Evolutionary conservation across 768 basidiomycete species (phyloP).

Genomic region (Podaxis mareebaensis): DNA sequence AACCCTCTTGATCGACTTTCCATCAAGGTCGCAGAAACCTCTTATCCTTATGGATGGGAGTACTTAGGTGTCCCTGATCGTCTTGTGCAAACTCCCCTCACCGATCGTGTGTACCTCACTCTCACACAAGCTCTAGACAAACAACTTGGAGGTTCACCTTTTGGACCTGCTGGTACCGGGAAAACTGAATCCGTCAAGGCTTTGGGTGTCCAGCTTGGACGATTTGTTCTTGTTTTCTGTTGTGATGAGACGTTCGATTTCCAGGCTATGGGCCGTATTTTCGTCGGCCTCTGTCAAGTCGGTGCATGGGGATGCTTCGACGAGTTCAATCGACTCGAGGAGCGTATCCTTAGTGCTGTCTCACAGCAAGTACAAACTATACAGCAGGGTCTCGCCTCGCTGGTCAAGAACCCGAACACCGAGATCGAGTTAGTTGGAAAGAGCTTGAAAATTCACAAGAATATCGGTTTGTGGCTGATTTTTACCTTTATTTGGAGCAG

Average conservation of each 20-base stretch:
- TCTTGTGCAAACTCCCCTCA: slow-evolving; percentile 96
- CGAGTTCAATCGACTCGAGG: slow-evolving; percentile 97
- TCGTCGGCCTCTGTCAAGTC: slow-evolving; percentile 97
- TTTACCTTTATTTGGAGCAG: neutral
- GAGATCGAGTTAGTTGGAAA: slow-evolving; percentile 98
- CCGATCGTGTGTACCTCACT: slow-evolving; percentile 95
- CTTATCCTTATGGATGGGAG: slow-evolving; percentile 98
- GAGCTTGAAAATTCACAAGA: slow-evolving; percentile 87
- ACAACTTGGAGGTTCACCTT: slow-evolving; percentile 95
- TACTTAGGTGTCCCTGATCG: slow-evolving; percentile 97
- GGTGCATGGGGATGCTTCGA: slow-evolving; percentile 99
- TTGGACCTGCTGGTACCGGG: slow-evolving; percentile 97
- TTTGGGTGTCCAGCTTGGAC: slow-evolving; percentile 93
- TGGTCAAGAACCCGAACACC: slow-evolving; percentile 79
- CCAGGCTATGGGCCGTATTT: slow-evolving; percentile 99
- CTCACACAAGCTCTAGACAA: slow-evolving; percentile 93
- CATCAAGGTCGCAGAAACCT: slow-evolving; percentile 86
- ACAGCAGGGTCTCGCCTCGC: slow-evolving; percentile 87
- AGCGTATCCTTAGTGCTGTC: slow-evolving; percentile 95
- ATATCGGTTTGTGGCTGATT: slow-evolving; percentile 66
- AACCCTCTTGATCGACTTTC: slow-evolving; percentile 80
- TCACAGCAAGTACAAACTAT: slow-evolving; percentile 99
- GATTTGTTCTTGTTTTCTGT: slow-evolving; percentile 99
- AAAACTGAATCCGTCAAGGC: slow-evolving; percentile 99
- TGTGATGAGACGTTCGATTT: slow-evolving; percentile 99